phyloP scores from a whole-genome alignment of 2,329 filamentous ascomycete genomes.

The Aureobasidium sp. region DNA sequence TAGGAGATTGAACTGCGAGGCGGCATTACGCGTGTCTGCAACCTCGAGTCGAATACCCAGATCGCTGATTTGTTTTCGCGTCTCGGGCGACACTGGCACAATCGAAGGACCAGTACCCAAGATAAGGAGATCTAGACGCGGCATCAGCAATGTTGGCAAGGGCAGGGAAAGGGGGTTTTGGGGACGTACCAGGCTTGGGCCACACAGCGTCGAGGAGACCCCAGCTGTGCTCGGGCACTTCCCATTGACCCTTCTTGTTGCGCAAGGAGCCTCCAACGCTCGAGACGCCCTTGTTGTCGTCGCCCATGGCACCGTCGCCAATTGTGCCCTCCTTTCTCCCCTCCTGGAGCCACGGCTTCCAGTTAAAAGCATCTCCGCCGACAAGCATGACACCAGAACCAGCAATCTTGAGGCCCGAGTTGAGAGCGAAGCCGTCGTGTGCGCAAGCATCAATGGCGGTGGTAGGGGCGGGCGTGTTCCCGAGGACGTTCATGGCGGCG shows the following conservation, averaged over 20 bases:
- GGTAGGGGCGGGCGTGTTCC: constrained; percentile 65
- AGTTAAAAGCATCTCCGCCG: constrained; percentile 79
- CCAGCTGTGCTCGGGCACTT: constrained; percentile 64
- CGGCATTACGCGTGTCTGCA: constrained; percentile 80
- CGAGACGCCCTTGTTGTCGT: constrained; percentile 28
- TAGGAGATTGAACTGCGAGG: constrained; percentile 87
- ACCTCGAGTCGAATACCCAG: constrained; percentile 65
- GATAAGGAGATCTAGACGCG: constrained; percentile 66
- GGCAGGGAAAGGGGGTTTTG: not conserved
- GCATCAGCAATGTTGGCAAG: not conserved
- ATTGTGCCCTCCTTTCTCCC: constrained; percentile 30
- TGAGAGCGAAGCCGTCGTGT: constrained; percentile 75
- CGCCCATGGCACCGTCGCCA: constrained; percentile 31
- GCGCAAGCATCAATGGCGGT: constrained; percentile 80
- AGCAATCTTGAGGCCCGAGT: constrained; percentile 67
- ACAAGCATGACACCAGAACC: constrained; percentile 70
- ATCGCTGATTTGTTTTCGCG: constrained; percentile 63
- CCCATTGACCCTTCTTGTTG: constrained; percentile 76
- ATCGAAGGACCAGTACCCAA: constrained; percentile 77
- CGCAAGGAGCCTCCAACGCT: constrained; percentile 44
- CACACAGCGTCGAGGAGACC: constrained; percentile 70
- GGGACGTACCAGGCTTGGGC: constrained; percentile 73
- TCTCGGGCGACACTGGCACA: constrained; percentile 67
- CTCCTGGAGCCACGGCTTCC: constrained; percentile 68
- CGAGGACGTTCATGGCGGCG: constrained; percentile 68